phyloP scores from a whole-genome alignment of 768 basidiomycete species.

The Boletales sp. region DNA sequence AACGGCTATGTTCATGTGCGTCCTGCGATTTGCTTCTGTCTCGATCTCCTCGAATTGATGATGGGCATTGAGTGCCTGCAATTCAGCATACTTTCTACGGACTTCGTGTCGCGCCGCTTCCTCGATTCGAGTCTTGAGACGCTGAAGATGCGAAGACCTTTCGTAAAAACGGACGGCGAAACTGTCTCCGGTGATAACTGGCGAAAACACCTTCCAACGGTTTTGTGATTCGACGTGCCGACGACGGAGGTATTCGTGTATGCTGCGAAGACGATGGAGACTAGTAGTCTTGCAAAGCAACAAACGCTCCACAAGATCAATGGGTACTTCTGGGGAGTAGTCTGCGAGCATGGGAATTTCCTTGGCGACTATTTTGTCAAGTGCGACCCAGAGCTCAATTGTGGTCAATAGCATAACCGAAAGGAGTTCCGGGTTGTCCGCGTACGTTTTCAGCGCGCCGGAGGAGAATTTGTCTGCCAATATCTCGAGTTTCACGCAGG shows the following conservation, averaged over 20 bases:
- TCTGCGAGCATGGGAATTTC: no score
- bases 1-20: constrained; percentile 36
- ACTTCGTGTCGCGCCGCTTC: constrained; percentile 17
- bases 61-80: constrained; percentile 13
- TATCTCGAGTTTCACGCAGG: no score
- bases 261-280: constrained; percentile 28
- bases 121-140: constrained; percentile 28
- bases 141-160: constrained; percentile 13
- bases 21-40: neutral
- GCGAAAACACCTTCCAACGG: constrained; percentile 34
- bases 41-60: no score
- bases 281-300: constrained; percentile 33
- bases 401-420: no score
- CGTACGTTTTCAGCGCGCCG: no score
- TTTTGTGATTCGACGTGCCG: constrained; percentile 21
- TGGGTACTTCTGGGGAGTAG: no score
- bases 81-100: constrained; percentile 23
- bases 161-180: constrained; percentile 36
- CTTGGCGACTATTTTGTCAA: no score
- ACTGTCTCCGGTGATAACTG: constrained; percentile 8
- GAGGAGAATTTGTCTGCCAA: no score
- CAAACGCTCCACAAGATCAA: constrained; percentile 40
- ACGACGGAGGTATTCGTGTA: constrained; percentile 27
- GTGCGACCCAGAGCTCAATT: no score
- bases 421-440: no score